Evolutionary conservation across 2,329 filamentous ascomycete species (phyloP).

Genomic region (Xylariaceae sp.): DNA sequence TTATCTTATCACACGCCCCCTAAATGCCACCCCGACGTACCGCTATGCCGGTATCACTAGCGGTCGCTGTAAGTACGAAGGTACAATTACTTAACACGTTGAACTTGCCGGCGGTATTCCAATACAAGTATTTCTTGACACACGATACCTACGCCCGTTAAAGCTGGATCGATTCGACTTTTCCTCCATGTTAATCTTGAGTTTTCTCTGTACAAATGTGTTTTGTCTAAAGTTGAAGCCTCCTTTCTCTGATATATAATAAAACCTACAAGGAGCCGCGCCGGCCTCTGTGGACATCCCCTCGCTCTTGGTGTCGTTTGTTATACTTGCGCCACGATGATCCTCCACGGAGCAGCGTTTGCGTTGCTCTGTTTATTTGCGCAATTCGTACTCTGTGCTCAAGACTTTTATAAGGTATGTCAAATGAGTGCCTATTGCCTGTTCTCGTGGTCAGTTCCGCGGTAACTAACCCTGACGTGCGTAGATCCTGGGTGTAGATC

Average conservation of each 20-base stretch:
- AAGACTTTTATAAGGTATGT: constrained; percentile 75
- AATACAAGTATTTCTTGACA: constrained; percentile 5
- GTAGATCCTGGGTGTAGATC: constrained; percentile 73
- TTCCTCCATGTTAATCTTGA: neutral
- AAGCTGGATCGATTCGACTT: constrained; percentile 17
- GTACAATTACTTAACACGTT: constrained; percentile 25
- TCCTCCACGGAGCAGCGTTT: constrained; percentile 43
- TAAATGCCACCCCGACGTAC: neutral
- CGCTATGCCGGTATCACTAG: neutral
- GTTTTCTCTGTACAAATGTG: neutral
- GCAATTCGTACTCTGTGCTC: constrained; percentile 51
- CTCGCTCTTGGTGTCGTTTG: constrained; percentile 9
- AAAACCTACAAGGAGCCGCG: neutral
- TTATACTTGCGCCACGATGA: constrained; percentile 39
- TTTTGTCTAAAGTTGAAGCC: neutral
- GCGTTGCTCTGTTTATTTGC: constrained; percentile 49
- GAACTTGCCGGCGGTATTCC: constrained; percentile 20
- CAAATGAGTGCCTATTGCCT: neutral
- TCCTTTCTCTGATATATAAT: neutral
- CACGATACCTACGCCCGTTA: neutral
- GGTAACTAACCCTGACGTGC: neutral
- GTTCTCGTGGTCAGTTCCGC: neutral
- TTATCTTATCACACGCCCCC: constrained; percentile 27
- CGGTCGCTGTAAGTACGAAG: neutral
- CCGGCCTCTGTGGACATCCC: neutral